Evolutionary conservation across 768 basidiomycete species (phyloP).

Genomic region (Coprinopsis cinerea): DNA sequence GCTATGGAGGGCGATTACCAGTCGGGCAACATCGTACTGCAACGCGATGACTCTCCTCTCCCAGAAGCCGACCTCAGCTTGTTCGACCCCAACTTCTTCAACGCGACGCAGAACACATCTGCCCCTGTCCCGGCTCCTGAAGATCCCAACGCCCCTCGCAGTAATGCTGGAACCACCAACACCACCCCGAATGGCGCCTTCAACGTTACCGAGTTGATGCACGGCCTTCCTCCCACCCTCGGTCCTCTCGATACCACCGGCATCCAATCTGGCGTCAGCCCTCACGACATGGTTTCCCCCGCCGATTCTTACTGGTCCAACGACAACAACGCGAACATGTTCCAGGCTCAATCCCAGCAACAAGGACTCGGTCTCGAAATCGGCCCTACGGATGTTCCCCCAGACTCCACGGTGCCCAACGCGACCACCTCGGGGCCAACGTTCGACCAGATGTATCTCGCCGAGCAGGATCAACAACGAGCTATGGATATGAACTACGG

Average conservation of each 20-base stretch:
- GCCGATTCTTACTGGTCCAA: conserved; percentile 1
- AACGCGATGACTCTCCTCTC: conserved; percentile 11
- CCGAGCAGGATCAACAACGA: neutral
- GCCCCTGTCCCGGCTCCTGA: neutral
- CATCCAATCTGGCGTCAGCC: conserved; percentile 5
- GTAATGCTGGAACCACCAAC: neutral
- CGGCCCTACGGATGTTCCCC: neutral
- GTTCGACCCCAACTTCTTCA: conserved; percentile 9
- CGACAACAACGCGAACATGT: conserved; percentile 6
- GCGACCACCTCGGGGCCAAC: neutral
- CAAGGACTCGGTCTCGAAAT: neutral
- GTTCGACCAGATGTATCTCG: conserved; percentile 1
- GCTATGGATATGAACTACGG: neutral
- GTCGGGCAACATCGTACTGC: conserved; percentile 5
- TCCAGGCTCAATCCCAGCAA: neutral
- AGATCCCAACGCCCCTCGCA: neutral
- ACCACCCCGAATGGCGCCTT: conserved; percentile 4
- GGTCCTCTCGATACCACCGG: neutral
- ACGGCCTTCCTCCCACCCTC: conserved; percentile 1
- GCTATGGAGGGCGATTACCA: neutral
- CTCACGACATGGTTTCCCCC: conserved; percentile 7
- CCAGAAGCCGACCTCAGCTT: conserved; percentile 14
- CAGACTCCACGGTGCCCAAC: neutral
- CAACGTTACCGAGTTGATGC: conserved; percentile 1
- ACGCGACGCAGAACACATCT: neutral